Base-by-base conservation (phyloP, 2,329 filamentous ascomycete genomes). In the Paraphaeosphaeria sporulosa region DNA sequence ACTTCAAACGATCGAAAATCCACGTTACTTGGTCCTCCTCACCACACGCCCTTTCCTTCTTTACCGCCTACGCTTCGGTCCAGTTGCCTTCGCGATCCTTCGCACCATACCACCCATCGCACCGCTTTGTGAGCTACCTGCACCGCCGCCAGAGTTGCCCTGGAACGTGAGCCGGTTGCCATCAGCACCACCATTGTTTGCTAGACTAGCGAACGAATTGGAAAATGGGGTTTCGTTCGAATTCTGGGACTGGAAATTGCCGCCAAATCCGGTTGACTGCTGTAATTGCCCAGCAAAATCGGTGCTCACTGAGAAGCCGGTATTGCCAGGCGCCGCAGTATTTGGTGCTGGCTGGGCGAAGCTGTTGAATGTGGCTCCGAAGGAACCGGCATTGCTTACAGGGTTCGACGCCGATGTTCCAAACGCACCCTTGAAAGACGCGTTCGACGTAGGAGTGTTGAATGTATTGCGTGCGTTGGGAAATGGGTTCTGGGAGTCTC, bases 41-140 rank as follows among this genome's bases (percentile, higher is more conserved):
- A 2, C 9, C 40, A 19, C 7, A 21, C 40, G 19, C 27, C n/a
- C 17, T 27, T 30, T 15, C 3, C 17, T 25, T 8, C 25, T 25
- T 42, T 55, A 46, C 12, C 52, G 38, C 27, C 25, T 57, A 40
- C 55, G 25, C 46, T 12, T 50, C 36, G 46, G 21, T 13, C 55
- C 55, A n/a, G 46, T 50, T 3, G 55, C 8, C 55, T 21, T 42
- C 23, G 25, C 38, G 17, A 57, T 43, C 23, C n/a, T 50, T 13
- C 55, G 19, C 25, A 54, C 51, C 51, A 42, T 50, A 23, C 36
- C 46, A 25, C 30, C 34, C 17, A 12, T 34, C 17, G 34, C 52
- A 25, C 52, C 40, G 42, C 30, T 46, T 36, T 13, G 25, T 38
- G 21, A n/a, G n/a, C 13, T 10, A 21, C 47, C n/a, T 17, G 42